Evolutionary conservation across 2,329 filamentous ascomycete genomes (phyloP).

Genomic region (Simplicillium aogashimaense): DNA sequence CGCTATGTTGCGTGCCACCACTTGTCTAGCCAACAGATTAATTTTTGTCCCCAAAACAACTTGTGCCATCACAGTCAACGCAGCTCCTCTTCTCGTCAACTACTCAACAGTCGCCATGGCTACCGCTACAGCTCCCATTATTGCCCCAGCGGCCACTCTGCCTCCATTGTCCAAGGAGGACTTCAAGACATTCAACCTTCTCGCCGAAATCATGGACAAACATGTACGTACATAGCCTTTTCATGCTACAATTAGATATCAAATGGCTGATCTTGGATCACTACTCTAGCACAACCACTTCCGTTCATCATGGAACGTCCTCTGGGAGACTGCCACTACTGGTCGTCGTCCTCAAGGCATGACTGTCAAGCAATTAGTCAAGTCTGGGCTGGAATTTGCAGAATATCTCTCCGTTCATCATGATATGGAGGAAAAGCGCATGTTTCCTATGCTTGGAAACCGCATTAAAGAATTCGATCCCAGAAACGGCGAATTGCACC

Average conservation of each 20-base stretch:
- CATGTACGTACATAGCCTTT: too few relatives aligned
- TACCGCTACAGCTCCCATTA: too few relatives aligned
- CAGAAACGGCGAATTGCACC: constrained; percentile 49
- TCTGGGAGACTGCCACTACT: constrained; percentile 55
- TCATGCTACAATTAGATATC: too few relatives aligned
- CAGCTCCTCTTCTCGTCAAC: too few relatives aligned
- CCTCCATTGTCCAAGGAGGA: neutral
- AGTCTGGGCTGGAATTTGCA: constrained; percentile 58
- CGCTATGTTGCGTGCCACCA: too few relatives aligned
- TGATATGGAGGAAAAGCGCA: constrained; percentile 68
- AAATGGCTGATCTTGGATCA: too few relatives aligned
- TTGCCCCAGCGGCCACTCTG: neutral
- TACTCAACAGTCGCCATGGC: too few relatives aligned
- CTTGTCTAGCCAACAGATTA: too few relatives aligned
- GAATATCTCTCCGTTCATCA: constrained; percentile 68
- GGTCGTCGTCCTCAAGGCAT: constrained; percentile 51
- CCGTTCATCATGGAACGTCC: constrained; percentile 59
- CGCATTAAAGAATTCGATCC: constrained; percentile 68
- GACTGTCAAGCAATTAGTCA: constrained; percentile 59
- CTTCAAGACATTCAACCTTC: neutral
- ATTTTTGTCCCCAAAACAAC: too few relatives aligned
- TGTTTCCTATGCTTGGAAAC: constrained; percentile 69
- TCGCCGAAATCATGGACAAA: neutral
- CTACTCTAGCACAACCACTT: constrained; percentile 62
- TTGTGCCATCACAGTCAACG: too few relatives aligned